Conservation (phyloP, 2,329 filamentous ascomycete genomes). For the Dryadomyces sulphureus region DNA sequence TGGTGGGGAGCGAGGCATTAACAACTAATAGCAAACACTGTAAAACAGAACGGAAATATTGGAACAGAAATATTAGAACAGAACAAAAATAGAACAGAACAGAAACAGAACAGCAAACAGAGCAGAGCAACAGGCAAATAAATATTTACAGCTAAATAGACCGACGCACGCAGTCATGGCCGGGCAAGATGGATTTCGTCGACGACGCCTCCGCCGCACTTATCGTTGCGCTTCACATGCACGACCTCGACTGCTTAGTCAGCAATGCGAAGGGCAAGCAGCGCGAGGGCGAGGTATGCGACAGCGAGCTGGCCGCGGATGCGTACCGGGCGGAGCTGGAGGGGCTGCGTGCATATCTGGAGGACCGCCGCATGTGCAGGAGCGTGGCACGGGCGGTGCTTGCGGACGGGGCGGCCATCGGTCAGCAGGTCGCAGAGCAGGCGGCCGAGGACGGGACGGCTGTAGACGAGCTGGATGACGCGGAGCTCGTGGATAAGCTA, state of each 20-base stretch:
- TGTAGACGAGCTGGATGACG: background rate
- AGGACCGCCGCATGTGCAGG: slow-evolving; percentile 9
- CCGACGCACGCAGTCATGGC: no score
- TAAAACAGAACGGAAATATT: no score
- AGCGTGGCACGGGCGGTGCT: slow-evolving; percentile 12
- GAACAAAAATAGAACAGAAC: no score
- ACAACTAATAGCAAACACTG: no score
- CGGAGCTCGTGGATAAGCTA: background rate
- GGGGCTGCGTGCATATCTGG: background rate
- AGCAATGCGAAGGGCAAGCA: slow-evolving; percentile 11
- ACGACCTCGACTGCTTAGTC: slow-evolving; percentile 9
- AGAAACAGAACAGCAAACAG: no score
- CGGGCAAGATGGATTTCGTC: background rate
- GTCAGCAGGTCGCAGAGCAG: slow-evolving; percentile 7
- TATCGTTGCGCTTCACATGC: slow-evolving; percentile 8
- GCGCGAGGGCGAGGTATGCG: slow-evolving; percentile 6
- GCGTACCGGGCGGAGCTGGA: slow-evolving; percentile 9
- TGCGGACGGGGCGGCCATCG: slow-evolving; percentile 7
- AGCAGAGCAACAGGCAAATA: no score
- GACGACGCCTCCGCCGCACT: background rate
- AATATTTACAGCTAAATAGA: no score
- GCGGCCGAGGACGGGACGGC: slow-evolving; percentile 6
- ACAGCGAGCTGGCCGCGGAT: slow-evolving; percentile 7
- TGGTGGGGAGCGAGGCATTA: background rate
- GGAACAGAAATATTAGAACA: no score